These are phyloP conservation scores for Kandelia obovata DNA, from an alignment of 345 rosid species.

Conservation along the genomic window DNA sequence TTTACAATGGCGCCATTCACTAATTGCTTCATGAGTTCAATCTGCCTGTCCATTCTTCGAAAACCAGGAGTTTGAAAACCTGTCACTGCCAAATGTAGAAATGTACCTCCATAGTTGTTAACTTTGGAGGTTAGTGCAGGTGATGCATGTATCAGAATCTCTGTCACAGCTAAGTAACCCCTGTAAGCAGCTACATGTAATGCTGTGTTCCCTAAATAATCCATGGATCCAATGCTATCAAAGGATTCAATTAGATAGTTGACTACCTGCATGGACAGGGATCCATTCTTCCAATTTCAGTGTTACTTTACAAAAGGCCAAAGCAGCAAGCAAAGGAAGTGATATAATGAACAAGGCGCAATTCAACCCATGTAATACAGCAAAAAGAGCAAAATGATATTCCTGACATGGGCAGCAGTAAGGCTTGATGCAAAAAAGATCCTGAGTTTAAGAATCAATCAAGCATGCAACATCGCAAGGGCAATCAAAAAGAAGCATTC, in stretches of 20 bases:
- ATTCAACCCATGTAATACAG: neutral
- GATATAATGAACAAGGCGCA: neutral
- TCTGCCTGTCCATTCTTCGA: constrained; percentile 63
- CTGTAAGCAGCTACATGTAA: constrained; percentile 78
- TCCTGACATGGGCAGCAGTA: too few species aligned
- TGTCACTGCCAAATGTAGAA: constrained; percentile 81
- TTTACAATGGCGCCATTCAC: constrained; percentile 36
- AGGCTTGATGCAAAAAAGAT: too few species aligned
- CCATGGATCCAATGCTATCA: constrained; percentile 41
- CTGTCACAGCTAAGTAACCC: constrained; percentile 58
- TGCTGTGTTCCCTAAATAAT: constrained; percentile 75
- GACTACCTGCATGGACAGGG: constrained; percentile 49
- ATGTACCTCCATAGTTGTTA: constrained; percentile 70
- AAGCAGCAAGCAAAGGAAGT: neutral
- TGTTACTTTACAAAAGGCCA: neutral
- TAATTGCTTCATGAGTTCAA: constrained; percentile 63
- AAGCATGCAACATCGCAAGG: too few species aligned
- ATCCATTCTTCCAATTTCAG: neutral
- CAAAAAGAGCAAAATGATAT: too few species aligned
- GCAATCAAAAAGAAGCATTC: too few species aligned
- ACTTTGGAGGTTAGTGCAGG: constrained; percentile 39
- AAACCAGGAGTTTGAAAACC: constrained; percentile 74
- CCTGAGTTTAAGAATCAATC: too few species aligned
- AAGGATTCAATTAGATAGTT: constrained; percentile 54
- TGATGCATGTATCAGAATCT: constrained; percentile 47